Evolutionary conservation across 2,329 filamentous ascomycete species (phyloP).

Genomic region (Boeremia lycopersici): DNA sequence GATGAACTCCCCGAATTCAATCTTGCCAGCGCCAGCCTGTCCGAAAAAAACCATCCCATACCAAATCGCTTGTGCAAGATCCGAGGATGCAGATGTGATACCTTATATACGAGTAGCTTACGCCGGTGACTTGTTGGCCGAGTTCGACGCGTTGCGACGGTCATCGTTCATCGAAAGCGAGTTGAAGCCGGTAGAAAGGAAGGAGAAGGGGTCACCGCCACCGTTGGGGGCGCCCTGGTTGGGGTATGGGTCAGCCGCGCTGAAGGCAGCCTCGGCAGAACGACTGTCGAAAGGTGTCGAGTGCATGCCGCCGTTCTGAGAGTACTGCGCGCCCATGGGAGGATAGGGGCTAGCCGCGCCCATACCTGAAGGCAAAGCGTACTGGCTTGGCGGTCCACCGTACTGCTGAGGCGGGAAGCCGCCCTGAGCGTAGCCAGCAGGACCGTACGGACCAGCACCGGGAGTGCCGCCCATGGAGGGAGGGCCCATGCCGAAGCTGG

Average conservation of each 20-base stretch:
- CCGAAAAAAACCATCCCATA: slow-evolving; percentile 43
- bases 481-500: slow-evolving; percentile 83
- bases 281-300: slow-evolving; percentile 91
- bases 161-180: slow-evolving; percentile 72
- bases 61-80: slow-evolving; percentile 44
- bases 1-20: slow-evolving; percentile 45
- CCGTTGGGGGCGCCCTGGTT: slow-evolving; percentile 75
- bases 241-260: slow-evolving; percentile 81
- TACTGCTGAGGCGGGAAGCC: slow-evolving; percentile 76
- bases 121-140: slow-evolving; percentile 49
- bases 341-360: slow-evolving; percentile 81
- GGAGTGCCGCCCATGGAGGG: slow-evolving; percentile 80
- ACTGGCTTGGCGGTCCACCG: slow-evolving; percentile 84
- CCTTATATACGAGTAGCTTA: slow-evolving; percentile 44
- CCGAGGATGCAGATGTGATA: slow-evolving; percentile 39
- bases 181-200: slow-evolving; percentile 75
- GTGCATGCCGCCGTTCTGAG: slow-evolving; percentile 77
- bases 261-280: slow-evolving; percentile 92
- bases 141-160: slow-evolving; percentile 52
- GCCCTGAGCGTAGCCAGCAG: slow-evolving; percentile 69
- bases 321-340: slow-evolving; percentile 75
- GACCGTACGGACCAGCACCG: slow-evolving; percentile 74
- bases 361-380: slow-evolving; percentile 84
- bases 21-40: slow-evolving; percentile 44
- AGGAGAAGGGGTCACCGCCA: slow-evolving; percentile 76